A percentile compares a stretch with the other conserved stretches of the same genome.
Evolutionary conservation across 176 grass and related monocot species (phyloP).

Genomic region (Aegilops tauschii): DNA sequence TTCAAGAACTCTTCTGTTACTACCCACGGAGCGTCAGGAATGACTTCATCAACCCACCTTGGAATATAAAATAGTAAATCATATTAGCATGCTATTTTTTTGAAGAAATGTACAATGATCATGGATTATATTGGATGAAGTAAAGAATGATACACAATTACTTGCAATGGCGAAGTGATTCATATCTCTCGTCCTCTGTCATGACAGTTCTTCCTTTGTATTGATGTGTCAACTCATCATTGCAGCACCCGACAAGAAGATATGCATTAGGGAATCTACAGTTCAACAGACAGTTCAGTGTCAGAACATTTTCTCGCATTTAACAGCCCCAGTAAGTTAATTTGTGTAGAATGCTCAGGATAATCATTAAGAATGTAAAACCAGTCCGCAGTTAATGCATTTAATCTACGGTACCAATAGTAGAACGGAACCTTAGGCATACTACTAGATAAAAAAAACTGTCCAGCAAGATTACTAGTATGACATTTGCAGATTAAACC

Average conservation of each 20-base stretch:
- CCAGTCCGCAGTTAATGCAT: neutral
- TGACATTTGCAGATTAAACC: neutral
- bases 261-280: slow-evolving; percentile 85
- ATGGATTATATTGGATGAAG: neutral
- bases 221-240: slow-evolving; percentile 79
- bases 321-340: neutral
- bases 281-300: slow-evolving; percentile 28
- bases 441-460: neutral
- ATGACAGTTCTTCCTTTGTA: slow-evolving; percentile 91
- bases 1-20: slow-evolving; percentile 78
- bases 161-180: slow-evolving; percentile 97
- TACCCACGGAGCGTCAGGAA: slow-evolving; percentile 96
- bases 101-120: neutral
- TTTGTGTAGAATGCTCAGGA: neutral
- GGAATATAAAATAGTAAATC: slow-evolving; percentile 21
- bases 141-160: slow-evolving; percentile 34
- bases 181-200: slow-evolving; percentile 77
- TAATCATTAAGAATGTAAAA: slow-evolving; percentile 25
- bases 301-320: neutral
- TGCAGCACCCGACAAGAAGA: slow-evolving; percentile 86
- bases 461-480: neutral
- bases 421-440: neutral
- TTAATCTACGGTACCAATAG: neutral
- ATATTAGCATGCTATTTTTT: neutral
- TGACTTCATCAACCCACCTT: slow-evolving; percentile 96